Percentiles rank a stretch among this genome's conserved stretches.
Conservation (phyloP, 306 rosid species). For the Quercus robur region DNA sequence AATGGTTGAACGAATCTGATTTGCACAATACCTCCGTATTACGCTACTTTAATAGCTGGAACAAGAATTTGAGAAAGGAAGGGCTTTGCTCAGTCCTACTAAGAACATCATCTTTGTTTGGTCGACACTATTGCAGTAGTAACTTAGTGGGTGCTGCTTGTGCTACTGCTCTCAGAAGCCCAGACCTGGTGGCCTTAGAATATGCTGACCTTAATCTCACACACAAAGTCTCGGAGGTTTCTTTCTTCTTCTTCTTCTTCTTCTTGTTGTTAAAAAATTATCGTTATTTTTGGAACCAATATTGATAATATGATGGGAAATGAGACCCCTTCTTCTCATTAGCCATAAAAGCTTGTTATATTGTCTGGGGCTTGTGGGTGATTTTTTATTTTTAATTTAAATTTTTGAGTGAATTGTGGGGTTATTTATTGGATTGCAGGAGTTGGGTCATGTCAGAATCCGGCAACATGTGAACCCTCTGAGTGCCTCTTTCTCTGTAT, state of each 20-base stretch:
- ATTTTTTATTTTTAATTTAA: background rate
- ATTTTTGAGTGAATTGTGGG: background rate
- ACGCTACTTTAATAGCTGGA: background rate
- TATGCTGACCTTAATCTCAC: slow-evolving; percentile 81
- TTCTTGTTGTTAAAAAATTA: no score
- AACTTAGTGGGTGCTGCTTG: slow-evolving; percentile 18
- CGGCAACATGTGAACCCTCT: slow-evolving; percentile 97
- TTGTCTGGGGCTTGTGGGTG: background rate
- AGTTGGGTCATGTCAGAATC: slow-evolving; percentile 72
- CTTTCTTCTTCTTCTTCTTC: background rate
- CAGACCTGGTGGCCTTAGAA: slow-evolving; percentile 73
- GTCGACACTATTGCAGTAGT: slow-evolving; percentile 7
- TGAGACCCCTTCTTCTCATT: no score
- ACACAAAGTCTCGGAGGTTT: slow-evolving; percentile 31
- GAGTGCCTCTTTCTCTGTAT: slow-evolving; percentile 69
- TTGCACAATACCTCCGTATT: no score
- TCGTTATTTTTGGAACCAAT: no score
- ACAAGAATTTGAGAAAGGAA: slow-evolving; percentile 1
- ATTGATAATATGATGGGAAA: no score
- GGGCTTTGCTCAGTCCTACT: slow-evolving; percentile 6
- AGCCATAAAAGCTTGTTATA: no score
- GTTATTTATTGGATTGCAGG: slow-evolving; percentile 44
- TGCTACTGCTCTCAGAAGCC: slow-evolving; percentile 35
- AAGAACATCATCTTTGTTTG: slow-evolving; percentile 1
- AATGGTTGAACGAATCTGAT: no score